Base-by-base conservation (phyloP, 192 early-diverging fungal genomes). In the Haplosporangium gracile region DNA sequence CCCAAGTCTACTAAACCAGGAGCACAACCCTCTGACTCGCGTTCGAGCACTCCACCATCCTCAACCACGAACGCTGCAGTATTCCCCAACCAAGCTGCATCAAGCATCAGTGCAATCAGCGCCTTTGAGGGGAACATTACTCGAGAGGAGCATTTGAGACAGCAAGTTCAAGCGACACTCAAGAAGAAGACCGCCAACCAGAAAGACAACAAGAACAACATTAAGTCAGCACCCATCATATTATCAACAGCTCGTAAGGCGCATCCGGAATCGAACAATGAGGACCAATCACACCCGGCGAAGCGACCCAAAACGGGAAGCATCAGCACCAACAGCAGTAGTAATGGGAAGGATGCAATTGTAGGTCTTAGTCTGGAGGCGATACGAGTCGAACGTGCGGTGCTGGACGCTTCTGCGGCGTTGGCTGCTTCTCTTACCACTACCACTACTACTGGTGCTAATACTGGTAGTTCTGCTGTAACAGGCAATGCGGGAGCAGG, bases 331-430 rank as follows among this genome's bases (percentile, higher is more conserved):
- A 51, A 51, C 49, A 22, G 43, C 49, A 5, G 36, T 36, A 36
- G 36, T 36, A 36, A 2, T 29, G 11, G 63, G 4, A 49, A 39
- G 2, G 42, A 76, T 34, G 29, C 34, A 0, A 47, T 63, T 26
- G 43, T 40, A 1, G 75, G 81, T 10, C 39, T 82, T 2, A 82
- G 75, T 40, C 29, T 82, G 43, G 40, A 40, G 34, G 81, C 81
- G 24, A 77, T 82, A 49, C 49, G 81, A 43, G 42, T 29, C 32
- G 81, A 82, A 13, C 75, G 75, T n/a, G 51, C 75, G 20, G 29
- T 29, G 29, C 13, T 65, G 60, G 60, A 65, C 26, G 60, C 26
- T 34, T 26, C 60, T 4, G 29, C 11, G 13, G 29, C 29, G 0
- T 8, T 65, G 60, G 3, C 29, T 2, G 11, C 4, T 65, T 65